phyloP scores from a whole-genome alignment of 495 filamentous ascomycete genomes.

The Penicillium antarcticum region DNA sequence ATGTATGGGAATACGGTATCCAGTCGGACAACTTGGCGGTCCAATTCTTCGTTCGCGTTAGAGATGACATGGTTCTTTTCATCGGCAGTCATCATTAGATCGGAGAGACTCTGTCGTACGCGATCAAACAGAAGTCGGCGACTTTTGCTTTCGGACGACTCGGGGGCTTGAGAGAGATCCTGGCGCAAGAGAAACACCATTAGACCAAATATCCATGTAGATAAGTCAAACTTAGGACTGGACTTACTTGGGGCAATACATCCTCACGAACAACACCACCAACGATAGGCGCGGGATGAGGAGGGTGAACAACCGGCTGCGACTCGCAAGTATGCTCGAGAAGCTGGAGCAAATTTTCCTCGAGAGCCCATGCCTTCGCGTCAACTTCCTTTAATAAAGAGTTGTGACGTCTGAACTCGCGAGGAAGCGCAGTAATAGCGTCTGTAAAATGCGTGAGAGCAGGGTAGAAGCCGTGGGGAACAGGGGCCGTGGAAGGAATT shows the following conservation, averaged over 20 bases:
- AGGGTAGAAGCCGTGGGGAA: conserved; percentile 72
- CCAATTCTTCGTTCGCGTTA: conserved; percentile 82
- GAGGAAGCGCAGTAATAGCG: conserved; percentile 85
- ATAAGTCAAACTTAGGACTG: background rate
- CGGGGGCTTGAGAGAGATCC: conserved; percentile 30
- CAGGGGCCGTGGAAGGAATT: conserved; percentile 30
- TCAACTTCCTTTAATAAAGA: conserved; percentile 95
- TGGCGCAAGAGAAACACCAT: conserved; percentile 11
- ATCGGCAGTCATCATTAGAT: conserved; percentile 81
- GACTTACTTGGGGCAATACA: conserved; percentile 33
- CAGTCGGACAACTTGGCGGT: conserved; percentile 79
- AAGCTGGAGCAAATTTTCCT: conserved; percentile 63
- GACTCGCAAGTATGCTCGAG: conserved; percentile 63
- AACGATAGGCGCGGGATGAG: conserved; percentile 38
- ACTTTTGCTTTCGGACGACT: conserved; percentile 37
- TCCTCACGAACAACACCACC: conserved; percentile 39
- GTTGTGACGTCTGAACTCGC: conserved; percentile 92
- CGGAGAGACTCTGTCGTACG: conserved; percentile 58
- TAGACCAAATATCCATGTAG: background rate
- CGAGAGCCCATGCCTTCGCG: conserved; percentile 68
- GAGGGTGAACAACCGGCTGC: conserved; percentile 38
- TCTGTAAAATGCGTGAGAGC: conserved; percentile 94
- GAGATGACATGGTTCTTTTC: conserved; percentile 96
- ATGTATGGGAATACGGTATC: conserved; percentile 81
- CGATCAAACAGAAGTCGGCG: conserved; percentile 66